A percentile compares a stretch with the other conserved stretches of the same genome.
Conservation (phyloP, 1,284 basidiomycete species). For the Microstroma glucosiphilum region DNA sequence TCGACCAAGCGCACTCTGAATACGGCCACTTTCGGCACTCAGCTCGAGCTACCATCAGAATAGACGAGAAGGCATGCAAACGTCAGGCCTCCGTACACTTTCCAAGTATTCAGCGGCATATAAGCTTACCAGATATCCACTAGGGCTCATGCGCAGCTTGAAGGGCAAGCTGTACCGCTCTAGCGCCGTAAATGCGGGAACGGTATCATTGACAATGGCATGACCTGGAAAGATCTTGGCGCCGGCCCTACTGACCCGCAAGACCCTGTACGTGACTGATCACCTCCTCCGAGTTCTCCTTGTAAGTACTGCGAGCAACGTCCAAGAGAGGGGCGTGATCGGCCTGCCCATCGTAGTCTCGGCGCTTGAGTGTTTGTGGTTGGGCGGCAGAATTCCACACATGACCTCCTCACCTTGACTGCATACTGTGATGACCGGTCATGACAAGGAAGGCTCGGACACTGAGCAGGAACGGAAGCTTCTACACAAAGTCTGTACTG, state of each 20-base stretch:
- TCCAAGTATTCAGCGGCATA: too few relatives aligned
- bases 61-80: too few relatives aligned
- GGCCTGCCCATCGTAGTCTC: constrained; percentile 4
- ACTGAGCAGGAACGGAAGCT: too few relatives aligned
- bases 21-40: too few relatives aligned
- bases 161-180: constrained; percentile 1
- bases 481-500: too few relatives aligned
- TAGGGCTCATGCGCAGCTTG: background rate
- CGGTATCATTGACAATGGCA: too few relatives aligned
- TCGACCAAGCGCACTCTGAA: too few relatives aligned
- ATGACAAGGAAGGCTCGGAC: background rate
- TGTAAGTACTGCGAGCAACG: constrained; percentile 14
- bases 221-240: background rate
- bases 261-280: background rate
- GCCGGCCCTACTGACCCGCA: background rate
- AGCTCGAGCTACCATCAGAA: too few relatives aligned
- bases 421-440: background rate
- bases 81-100: too few relatives aligned
- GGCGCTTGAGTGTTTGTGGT: background rate
- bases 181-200: too few relatives aligned
- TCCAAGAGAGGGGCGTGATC: constrained; percentile 10
- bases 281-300: constrained; percentile 8
- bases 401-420: too few relatives aligned
- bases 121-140: background rate
- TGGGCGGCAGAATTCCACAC: too few relatives aligned